Conservation (phyloP, 306 rosid genomes). For the Coriaria nepalensis region DNA sequence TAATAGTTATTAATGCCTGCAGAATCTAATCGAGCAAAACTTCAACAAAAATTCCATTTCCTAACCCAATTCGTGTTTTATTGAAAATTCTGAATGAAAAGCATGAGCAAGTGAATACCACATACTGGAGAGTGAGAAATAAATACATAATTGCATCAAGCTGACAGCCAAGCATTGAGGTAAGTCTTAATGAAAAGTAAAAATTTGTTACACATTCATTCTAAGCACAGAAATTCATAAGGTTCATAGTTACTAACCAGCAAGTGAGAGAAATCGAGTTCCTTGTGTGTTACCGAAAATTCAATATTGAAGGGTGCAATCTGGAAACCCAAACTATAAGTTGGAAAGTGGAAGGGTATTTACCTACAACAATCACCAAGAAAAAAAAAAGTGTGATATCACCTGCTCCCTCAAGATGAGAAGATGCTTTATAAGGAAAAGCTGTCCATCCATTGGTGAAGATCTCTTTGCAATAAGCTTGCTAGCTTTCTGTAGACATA, state of each 20-base stretch:
- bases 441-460: conserved; percentile 90
- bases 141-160: too few species aligned
- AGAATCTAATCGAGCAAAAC: too few species aligned
- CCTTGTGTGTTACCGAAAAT: conserved; percentile 92
- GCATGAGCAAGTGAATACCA: too few species aligned
- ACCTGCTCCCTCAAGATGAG: conserved; percentile 97
- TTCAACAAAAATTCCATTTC: too few species aligned
- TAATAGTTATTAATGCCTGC: too few species aligned
- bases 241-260: conserved; percentile 60
- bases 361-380: conserved; percentile 5
- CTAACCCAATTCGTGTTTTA: too few species aligned
- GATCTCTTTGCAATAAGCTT: conserved; percentile 82
- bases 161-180: too few species aligned
- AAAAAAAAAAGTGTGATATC: conserved; percentile 12
- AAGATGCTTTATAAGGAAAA: conserved; percentile 91
- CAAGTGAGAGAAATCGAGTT: conserved; percentile 96
- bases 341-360: conserved; percentile 9
- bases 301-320: conserved; percentile 90
- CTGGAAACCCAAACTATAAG: conserved; percentile 32
- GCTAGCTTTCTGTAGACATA: conserved; percentile 86
- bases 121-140: too few species aligned
- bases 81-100: too few species aligned
- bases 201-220: too few species aligned
- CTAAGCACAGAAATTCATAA: conserved; percentile 13
- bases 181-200: too few species aligned